Conservation (phyloP, 2,329 filamentous ascomycete genomes). For the Monosporascus sp. region DNA sequence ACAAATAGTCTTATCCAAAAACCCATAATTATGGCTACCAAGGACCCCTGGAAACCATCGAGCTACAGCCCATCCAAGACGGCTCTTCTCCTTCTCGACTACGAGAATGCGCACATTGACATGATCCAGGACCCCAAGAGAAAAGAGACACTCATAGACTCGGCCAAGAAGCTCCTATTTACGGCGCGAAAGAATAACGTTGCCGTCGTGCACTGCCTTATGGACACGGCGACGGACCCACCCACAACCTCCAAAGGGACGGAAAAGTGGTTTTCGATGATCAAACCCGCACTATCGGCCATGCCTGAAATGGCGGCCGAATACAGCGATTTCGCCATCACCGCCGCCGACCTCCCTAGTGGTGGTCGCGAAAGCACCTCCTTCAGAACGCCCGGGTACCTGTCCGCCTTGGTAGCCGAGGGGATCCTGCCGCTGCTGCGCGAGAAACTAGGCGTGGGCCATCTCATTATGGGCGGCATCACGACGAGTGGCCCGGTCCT, state of each 20-base stretch:
- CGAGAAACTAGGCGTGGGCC: conserved; percentile 5
- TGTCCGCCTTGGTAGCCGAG: conserved; percentile 6
- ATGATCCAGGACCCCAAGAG: conserved; percentile 1
- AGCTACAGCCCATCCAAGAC: background rate
- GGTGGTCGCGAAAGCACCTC: conserved; percentile 2
- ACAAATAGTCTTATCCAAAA: background rate
- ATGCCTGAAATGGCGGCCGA: conserved; percentile 5
- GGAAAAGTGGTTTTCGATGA: conserved; percentile 4
- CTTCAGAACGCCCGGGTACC: conserved; percentile 1
- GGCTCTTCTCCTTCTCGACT: conserved; percentile 7
- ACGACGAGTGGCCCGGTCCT: conserved; percentile 9
- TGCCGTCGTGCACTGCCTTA: conserved; percentile 12
- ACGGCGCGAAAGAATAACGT: conserved; percentile 9
- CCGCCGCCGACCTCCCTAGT: background rate
- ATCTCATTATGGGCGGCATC: conserved; percentile 8
- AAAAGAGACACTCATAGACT: conserved; percentile 4
- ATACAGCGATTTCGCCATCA: conserved; percentile 2
- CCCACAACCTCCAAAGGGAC: conserved; percentile 5
- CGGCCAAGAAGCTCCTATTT: conserved; percentile 5
- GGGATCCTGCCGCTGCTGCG: conserved; percentile 6
- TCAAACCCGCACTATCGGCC: conserved; percentile 6
- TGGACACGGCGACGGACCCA: conserved; percentile 3
- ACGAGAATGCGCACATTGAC: conserved; percentile 6
- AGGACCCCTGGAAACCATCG: background rate
- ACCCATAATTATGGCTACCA: background rate